A percentile compares a stretch with the other conserved stretches of the same genome.
Conservation (phyloP, 1,284 basidiomycete genomes). For the Omphalotus olearius region DNA sequence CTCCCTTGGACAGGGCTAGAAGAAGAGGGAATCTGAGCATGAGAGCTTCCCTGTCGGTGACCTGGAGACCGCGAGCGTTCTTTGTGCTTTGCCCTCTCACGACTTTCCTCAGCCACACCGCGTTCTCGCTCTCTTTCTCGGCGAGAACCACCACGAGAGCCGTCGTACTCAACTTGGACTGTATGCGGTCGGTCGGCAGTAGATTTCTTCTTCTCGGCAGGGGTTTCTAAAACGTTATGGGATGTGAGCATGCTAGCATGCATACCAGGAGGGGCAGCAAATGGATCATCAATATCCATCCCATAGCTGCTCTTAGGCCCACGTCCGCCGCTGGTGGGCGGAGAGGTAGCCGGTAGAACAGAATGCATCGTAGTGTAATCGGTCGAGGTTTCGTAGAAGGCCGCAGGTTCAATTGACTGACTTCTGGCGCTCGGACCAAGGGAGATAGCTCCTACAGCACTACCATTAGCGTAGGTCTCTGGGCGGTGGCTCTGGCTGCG, state of each 20-base stretch:
- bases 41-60: conserved; percentile 3
- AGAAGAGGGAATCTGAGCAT: neutral
- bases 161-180: conserved; percentile 87
- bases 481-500: conserved; percentile 25
- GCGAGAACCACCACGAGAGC: neutral
- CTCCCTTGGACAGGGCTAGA: conserved; percentile 19
- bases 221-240: conserved; percentile 2
- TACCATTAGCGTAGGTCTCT: conserved; percentile 3
- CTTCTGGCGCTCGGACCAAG: conserved; percentile 17
- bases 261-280: conserved; percentile 30
- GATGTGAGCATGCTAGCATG: neutral
- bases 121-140: conserved; percentile 10
- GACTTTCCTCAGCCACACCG: conserved; percentile 1
- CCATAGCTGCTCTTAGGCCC: conserved; percentile 15
- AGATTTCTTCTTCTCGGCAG: conserved; percentile 30
- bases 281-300: conserved; percentile 41
- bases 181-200: conserved; percentile 57
- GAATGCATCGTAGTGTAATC: conserved; percentile 20
- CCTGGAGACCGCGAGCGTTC: conserved; percentile 5
- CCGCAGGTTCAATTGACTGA: conserved; percentile 23
- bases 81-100: neutral
- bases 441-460: conserved; percentile 10
- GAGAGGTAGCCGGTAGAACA: conserved; percentile 3
- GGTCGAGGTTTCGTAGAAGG: conserved; percentile 34
- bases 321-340: conserved; percentile 23